These are phyloP conservation scores for Wickerhamiella azyma DNA, from an alignment of 805 yeast genomes.

Conservation along the genomic window DNA sequence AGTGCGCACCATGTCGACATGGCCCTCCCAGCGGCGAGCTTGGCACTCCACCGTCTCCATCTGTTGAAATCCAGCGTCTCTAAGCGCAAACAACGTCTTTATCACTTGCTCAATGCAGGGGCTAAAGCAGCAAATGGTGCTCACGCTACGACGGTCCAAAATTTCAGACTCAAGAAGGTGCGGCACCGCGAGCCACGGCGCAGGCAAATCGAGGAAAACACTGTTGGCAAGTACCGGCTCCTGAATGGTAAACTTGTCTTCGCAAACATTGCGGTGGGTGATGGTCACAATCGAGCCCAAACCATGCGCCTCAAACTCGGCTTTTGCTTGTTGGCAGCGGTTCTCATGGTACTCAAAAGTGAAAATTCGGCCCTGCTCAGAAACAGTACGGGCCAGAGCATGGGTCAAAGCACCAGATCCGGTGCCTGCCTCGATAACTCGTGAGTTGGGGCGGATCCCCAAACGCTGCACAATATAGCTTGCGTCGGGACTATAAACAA, in stretches of 20 bases:
- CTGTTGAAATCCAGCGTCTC: constrained; percentile 64
- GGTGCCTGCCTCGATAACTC: constrained; percentile 93
- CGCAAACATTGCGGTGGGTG: constrained; percentile 88
- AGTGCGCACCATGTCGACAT: constrained; percentile 73
- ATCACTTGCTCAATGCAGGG: constrained; percentile 97
- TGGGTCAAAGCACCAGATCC: constrained; percentile 96
- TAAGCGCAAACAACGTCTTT: constrained; percentile 64
- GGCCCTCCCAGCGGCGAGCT: constrained; percentile 76
- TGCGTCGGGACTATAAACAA: constrained; percentile 92
- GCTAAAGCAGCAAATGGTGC: constrained; percentile 82
- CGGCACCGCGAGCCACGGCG: constrained; percentile 94
- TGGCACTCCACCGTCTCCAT: constrained; percentile 89
- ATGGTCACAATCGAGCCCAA: constrained; percentile 43
- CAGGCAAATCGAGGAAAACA: constrained; percentile 81
- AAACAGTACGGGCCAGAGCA: constrained; percentile 71
- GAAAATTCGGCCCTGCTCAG: constrained; percentile 46
- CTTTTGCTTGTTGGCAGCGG: constrained; percentile 62
- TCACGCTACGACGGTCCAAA: constrained; percentile 34
- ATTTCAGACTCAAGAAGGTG: constrained; percentile 45
- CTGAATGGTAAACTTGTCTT: constrained; percentile 51
- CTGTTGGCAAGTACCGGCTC: constrained; percentile 42
- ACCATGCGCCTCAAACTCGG: constrained; percentile 65
- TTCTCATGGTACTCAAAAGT: constrained; percentile 87
- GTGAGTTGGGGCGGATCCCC: constrained; percentile 54
- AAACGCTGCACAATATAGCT: constrained; percentile 78